These are phyloP conservation scores for Coemansia aciculifera DNA, from an alignment of 192 early-diverging fungal species.

Conservation along the genomic window DNA sequence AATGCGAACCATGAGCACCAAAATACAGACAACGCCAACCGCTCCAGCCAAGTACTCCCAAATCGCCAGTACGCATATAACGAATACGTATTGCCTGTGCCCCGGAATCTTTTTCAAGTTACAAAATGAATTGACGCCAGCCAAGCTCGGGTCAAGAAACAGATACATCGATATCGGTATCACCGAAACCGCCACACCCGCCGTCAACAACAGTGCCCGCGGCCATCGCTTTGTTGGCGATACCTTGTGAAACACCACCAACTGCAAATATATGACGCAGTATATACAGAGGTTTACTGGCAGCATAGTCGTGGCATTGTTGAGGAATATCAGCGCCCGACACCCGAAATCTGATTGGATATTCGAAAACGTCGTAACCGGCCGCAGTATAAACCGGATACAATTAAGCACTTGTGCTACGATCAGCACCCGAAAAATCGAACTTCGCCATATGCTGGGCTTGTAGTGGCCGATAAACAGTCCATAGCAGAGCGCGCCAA, in stretches of 20 bases:
- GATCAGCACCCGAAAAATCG: constrained; percentile 33
- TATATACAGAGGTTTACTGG: constrained; percentile 28
- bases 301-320: constrained; percentile 17
- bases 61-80: constrained; percentile 8
- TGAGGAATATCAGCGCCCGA: constrained; percentile 23
- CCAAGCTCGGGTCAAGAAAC: constrained; percentile 2
- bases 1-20: constrained; percentile 16
- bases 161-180: constrained; percentile 24
- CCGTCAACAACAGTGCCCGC: constrained; percentile 17
- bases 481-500: constrained; percentile 25
- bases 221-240: constrained; percentile 32
- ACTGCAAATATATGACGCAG: constrained; percentile 43
- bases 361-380: constrained; percentile 3
- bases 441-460: constrained; percentile 19
- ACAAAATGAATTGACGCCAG: constrained; percentile 16
- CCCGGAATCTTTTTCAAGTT: neutral
- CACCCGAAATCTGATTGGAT: constrained; percentile 25
- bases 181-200: constrained; percentile 9
- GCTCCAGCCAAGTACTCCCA: constrained; percentile 37
- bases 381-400: constrained; percentile 29
- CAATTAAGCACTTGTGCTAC: constrained; percentile 33
- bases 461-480: neutral
- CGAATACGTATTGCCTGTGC: constrained; percentile 17
- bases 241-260: constrained; percentile 41
- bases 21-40: constrained; percentile 25